Evolutionary conservation across 495 filamentous ascomycete genomes (phyloP).

Genomic region (Neurospora terricola): DNA sequence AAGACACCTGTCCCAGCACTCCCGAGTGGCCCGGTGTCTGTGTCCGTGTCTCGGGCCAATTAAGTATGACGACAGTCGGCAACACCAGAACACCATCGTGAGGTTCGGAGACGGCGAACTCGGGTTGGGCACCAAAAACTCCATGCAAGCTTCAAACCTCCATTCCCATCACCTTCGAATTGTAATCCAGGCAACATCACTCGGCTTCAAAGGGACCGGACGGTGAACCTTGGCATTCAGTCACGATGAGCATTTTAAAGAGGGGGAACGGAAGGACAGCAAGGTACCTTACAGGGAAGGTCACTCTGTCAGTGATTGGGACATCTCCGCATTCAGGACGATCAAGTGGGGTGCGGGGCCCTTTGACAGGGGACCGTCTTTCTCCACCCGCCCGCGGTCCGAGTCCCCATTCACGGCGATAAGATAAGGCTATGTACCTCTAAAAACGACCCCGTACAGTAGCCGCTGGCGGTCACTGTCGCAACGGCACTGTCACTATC

Average conservation of each 20-base stretch:
- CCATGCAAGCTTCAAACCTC: neutral
- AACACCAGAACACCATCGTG: neutral
- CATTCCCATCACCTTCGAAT: neutral
- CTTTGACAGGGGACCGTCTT: neutral
- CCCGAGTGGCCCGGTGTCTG: neutral
- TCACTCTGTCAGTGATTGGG: neutral
- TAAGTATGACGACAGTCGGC: neutral
- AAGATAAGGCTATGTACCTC: neutral
- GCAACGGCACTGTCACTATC: neutral
- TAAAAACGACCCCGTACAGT: neutral
- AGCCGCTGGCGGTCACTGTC: neutral
- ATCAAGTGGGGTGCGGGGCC: neutral
- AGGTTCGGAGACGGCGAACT: neutral
- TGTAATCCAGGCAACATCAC: neutral
- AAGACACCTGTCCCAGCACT: neutral
- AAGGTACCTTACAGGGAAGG: neutral
- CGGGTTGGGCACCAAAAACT: neutral
- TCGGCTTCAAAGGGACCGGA: neutral
- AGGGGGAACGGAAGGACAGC: neutral
- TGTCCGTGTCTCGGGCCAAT: neutral
- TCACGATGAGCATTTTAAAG: neutral
- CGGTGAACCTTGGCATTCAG: neutral
- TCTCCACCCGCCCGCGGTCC: neutral
- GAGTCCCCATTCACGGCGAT: neutral
- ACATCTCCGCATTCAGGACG: neutral